These are phyloP conservation scores for Alternaria sp. DNA, from an alignment of 2,329 filamentous ascomycete genomes.

Conservation along the genomic window DNA sequence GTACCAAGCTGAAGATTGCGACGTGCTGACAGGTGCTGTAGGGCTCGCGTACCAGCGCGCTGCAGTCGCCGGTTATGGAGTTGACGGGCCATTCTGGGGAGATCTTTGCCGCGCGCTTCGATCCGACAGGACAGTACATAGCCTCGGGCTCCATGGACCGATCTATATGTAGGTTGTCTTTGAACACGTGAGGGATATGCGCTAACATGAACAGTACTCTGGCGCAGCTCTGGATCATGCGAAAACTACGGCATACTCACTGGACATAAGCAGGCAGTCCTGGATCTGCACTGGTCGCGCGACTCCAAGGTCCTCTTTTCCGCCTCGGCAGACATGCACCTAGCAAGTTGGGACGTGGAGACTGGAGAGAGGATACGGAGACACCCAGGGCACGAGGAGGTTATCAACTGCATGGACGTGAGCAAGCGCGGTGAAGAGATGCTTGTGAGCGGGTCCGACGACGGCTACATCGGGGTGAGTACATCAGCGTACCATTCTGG, in stretches of 20 bases:
- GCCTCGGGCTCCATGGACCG: constrained; percentile 96
- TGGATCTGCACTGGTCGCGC: constrained; percentile 96
- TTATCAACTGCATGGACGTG: constrained; percentile 91
- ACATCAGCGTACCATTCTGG: accelerated
- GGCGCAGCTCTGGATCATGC: constrained; percentile 90
- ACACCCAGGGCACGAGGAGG: constrained; percentile 91
- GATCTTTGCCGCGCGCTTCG: constrained; percentile 89
- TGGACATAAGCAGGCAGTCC: constrained; percentile 87
- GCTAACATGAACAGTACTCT: constrained; percentile 71
- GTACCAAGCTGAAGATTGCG: constrained; percentile 36
- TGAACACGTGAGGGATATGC: constrained; percentile 12
- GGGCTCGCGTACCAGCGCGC: constrained; percentile 78
- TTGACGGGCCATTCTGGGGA: constrained; percentile 80
- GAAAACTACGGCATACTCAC: constrained; percentile 91
- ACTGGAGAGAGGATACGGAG: constrained; percentile 90
- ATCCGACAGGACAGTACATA: constrained; percentile 84
- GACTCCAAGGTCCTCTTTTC: constrained; percentile 91
- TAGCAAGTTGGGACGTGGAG: constrained; percentile 94
- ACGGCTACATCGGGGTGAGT: constrained; percentile 78
- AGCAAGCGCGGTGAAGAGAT: constrained; percentile 90
- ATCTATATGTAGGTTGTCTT: constrained; percentile 71
- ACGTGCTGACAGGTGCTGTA: constrained; percentile 53
- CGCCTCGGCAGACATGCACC: constrained; percentile 88
- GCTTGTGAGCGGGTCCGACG: constrained; percentile 88
- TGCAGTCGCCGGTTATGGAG: constrained; percentile 94